These are phyloP conservation scores for Cercophora samala DNA, from an alignment of 495 filamentous ascomycete genomes.

Conservation along the genomic window DNA sequence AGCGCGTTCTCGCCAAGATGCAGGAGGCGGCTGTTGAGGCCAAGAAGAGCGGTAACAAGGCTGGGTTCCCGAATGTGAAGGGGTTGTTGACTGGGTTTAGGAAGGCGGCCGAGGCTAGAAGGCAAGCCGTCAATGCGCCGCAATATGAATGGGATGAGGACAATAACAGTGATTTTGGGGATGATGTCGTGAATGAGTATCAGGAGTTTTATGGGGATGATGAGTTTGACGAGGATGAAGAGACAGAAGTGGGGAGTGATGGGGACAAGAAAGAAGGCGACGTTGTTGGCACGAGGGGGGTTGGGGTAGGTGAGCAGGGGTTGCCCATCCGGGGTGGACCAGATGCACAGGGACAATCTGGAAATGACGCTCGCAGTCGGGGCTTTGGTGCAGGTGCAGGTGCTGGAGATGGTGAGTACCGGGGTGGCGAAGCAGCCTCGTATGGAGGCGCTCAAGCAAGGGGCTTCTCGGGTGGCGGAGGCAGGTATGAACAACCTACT, in stretches of 20 bases:
- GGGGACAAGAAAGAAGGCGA: background rate
- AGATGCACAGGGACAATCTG: background rate
- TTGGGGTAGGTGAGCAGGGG: background rate
- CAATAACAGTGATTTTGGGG: conserved; percentile 16
- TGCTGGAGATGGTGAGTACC: no score
- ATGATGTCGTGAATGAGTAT: conserved; percentile 13
- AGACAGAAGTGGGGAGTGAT: conserved; percentile 1
- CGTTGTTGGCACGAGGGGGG: background rate
- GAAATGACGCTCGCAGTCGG: background rate
- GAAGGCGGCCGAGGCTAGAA: conserved; percentile 6
- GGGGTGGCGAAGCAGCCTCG: no score
- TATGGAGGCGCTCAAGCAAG: background rate
- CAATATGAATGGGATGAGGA: conserved; percentile 5
- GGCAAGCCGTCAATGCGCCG: conserved; percentile 8
- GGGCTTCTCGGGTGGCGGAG: background rate
- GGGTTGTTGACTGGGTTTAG: conserved; percentile 13
- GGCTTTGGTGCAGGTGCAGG: background rate
- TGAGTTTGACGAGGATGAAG: conserved; percentile 7
- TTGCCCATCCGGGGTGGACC: background rate
- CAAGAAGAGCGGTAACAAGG: conserved; percentile 11
- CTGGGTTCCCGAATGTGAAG: conserved; percentile 14
- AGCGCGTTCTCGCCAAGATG: conserved; percentile 9
- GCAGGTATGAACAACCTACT: background rate
- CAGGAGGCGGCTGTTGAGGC: background rate
- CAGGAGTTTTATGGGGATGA: conserved; percentile 4